Conservation (phyloP, 306 rosid species). For the Prunus kanzakura region DNA sequence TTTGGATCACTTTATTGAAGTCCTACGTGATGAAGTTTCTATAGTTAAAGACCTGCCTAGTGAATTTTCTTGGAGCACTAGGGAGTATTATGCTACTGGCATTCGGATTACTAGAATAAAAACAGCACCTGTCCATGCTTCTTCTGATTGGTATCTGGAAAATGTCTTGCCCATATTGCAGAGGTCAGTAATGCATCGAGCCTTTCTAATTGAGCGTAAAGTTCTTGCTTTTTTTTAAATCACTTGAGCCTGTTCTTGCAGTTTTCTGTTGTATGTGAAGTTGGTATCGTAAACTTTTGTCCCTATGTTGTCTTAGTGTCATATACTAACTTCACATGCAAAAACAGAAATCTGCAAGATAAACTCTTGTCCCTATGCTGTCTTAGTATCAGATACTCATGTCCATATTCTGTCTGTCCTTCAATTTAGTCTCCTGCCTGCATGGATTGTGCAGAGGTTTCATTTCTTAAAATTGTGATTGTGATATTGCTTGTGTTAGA, state of each 20-base stretch:
- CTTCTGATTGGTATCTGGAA: conserved; percentile 87
- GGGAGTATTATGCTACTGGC: conserved; percentile 79
- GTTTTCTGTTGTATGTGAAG: not conserved
- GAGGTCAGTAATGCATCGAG: conserved; percentile 49
- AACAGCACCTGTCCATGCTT: conserved; percentile 78
- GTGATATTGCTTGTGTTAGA: not conserved
- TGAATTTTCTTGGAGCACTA: conserved; percentile 80
- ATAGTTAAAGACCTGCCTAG: conserved; percentile 76
- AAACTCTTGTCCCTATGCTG: no score
- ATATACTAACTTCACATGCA: no score
- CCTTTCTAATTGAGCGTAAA: not conserved
- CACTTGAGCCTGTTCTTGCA: conserved; percentile 20
- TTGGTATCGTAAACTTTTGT: not conserved
- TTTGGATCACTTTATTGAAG: conserved; percentile 82
- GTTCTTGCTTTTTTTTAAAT: not conserved
- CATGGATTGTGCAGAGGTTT: not conserved
- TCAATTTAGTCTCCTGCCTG: not conserved
- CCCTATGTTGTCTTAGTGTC: not conserved
- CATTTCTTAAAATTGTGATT: not conserved
- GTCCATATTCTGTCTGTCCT: not conserved
- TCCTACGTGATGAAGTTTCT: conserved; percentile 64
- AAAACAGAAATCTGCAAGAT: no score
- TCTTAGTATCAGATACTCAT: not conserved
- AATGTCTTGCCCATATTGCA: conserved; percentile 78
- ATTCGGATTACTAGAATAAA: conserved; percentile 81